Base-by-base conservation (phyloP, 2,329 filamentous ascomycete genomes). In the Ophiostoma perfectum region DNA sequence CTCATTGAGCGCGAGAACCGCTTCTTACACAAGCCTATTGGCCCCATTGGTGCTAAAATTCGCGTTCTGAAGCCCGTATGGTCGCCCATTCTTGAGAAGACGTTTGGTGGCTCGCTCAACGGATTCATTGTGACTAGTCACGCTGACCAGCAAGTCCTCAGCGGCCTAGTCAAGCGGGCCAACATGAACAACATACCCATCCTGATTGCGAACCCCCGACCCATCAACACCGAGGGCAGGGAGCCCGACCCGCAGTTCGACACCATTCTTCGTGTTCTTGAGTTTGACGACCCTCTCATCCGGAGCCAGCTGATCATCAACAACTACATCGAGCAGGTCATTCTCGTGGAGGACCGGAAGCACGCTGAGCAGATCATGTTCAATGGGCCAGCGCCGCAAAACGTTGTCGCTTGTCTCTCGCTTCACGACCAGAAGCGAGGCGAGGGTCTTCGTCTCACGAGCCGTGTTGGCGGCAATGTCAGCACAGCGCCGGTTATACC, bases 301-400 rank as follows among this genome's bases (percentile, higher is more conserved):
- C 88, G 88, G 65, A 90, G 92, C 70, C 89, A 93, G 70, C 81
- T 98, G 64, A 89, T 99, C 74, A 95, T 98, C 76, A 89, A 88
- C 71, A 85, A 92, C 73, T 79, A 81, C 6, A 92, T 97, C 66
- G 95, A 99, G 71, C 93, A 97, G 76, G 87, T 89, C 7, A 86
- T 97, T 5, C 81, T 99, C 0, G 87, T 97, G 67, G 82, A 88
- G 68, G 82, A 89, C 42, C 82, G 90, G 41, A 77, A 82, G 1
- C 84, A 91, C 68, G 95, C 89, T 0, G 82, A 89, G 60, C 79
- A 82, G 4, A 84, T 91, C 63, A 91, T 97, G 84, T 86, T 90
- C 70, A 82, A 83, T 67, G 82, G 81, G 36, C 79, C 79, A 55
- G 81, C 80, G n/a, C 87, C 89, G 0, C 82, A 78, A 14, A 94